Evolutionary conservation across 129 eudicot species (phyloP).

Genomic region (Erigeron canadensis): DNA sequence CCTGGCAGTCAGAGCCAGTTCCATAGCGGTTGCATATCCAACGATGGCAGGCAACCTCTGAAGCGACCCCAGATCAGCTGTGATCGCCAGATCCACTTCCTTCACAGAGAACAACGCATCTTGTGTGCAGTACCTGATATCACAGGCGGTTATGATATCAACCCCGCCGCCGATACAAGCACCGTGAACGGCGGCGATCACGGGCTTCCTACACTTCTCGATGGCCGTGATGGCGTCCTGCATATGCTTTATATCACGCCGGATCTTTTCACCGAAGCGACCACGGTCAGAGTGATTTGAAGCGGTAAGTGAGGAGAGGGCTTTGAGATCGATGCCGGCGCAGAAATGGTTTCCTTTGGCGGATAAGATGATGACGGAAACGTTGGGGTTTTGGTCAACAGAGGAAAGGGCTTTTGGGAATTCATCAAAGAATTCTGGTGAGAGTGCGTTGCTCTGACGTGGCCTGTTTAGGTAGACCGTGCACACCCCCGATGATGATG

Average conservation of each 20-base stretch:
- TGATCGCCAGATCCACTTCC: constrained; percentile 84
- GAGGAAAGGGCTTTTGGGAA: constrained; percentile 67
- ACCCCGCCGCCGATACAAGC: constrained; percentile 85
- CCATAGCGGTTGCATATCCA: constrained; percentile 84
- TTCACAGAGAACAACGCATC: constrained; percentile 70
- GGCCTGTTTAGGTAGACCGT: constrained; percentile 54
- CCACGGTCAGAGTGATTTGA: constrained; percentile 38
- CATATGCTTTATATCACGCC: constrained; percentile 47
- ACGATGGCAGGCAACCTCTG: constrained; percentile 85
- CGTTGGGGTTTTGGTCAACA: constrained; percentile 68
- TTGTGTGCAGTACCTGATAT: constrained; percentile 57
- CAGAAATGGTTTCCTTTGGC: constrained; percentile 69
- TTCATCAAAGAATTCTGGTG: constrained; percentile 49
- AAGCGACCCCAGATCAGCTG: constrained; percentile 88
- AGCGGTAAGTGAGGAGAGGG: constrained; percentile 16
- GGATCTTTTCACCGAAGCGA: constrained; percentile 45
- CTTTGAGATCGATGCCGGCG: constrained; percentile 76
- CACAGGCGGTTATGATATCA: constrained; percentile 80
- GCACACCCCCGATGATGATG: constrained; percentile 34
- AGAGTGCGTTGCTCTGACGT: constrained; percentile 53
- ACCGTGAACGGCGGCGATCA: constrained; percentile 69
- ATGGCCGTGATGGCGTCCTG: constrained; percentile 69
- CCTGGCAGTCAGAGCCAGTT: constrained; percentile 77
- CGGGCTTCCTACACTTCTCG: constrained; percentile 87
- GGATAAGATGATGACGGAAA: constrained; percentile 60